A percentile compares a stretch with the other conserved stretches of the same genome.
phyloP scores from a whole-genome alignment of 441 rosid genomes.

The Croton setiger region DNA sequence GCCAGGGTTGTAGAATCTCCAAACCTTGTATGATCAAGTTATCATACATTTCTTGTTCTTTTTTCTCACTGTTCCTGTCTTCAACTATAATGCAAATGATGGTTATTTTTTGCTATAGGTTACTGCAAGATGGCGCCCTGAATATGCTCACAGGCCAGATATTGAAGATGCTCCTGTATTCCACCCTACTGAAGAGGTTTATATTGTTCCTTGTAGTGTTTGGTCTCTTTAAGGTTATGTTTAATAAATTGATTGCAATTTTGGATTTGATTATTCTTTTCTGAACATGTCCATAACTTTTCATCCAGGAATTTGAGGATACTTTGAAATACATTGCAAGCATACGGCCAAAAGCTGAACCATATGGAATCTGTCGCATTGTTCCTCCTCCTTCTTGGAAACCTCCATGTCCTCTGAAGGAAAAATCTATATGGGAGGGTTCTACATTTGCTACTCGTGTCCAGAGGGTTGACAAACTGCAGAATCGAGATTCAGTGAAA shows the following conservation, averaged over 20 bases:
- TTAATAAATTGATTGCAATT: constrained; percentile 7
- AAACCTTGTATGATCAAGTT: background rate
- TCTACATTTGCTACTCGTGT: constrained; percentile 88
- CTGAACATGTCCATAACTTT: constrained; percentile 23
- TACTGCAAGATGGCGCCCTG: constrained; percentile 78
- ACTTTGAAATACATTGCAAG: constrained; percentile 79
- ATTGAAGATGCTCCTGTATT: constrained; percentile 89
- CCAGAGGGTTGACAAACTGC: constrained; percentile 98
- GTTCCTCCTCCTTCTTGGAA: constrained; percentile 99
- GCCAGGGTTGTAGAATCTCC: background rate
- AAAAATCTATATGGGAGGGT: constrained; percentile 70
- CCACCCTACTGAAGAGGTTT: constrained; percentile 95
- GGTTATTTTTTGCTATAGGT: constrained; percentile 48
- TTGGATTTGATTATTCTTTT: constrained; percentile 11
- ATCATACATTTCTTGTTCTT: constrained; percentile 14
- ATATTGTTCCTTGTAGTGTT: constrained; percentile 24
- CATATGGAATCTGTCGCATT: constrained; percentile 95
- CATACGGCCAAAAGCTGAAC: constrained; percentile 83
- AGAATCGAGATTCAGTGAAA: constrained; percentile 80
- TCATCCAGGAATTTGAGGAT: constrained; percentile 89
- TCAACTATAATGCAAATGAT: constrained; percentile 23
- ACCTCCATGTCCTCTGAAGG: constrained; percentile 93
- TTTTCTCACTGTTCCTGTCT: constrained; percentile 16
- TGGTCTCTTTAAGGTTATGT: constrained; percentile 15
- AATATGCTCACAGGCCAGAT: constrained; percentile 63